Percentiles rank a stretch among this genome's conserved stretches.
Conservation (phyloP, 176 grass and related monocot genomes). For the Zizania latifolia region DNA sequence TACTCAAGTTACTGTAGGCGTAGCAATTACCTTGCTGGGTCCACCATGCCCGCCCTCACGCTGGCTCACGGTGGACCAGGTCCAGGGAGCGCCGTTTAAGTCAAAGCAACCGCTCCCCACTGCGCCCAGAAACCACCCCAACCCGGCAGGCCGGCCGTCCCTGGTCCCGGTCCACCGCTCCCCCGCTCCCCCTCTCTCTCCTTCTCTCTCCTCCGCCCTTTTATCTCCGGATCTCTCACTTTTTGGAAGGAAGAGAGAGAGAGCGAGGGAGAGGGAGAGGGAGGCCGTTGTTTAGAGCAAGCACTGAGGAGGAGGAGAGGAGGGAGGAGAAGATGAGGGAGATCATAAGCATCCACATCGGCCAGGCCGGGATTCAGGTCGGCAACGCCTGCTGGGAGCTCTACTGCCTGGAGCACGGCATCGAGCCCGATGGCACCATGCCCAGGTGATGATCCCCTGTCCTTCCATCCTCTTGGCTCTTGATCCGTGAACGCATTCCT, state of each 20-base stretch:
- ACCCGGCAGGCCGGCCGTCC: background rate
- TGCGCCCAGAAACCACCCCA: background rate
- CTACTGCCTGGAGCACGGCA: slow-evolving; percentile 95
- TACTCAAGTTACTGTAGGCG: too few relatives aligned
- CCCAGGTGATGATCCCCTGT: slow-evolving; percentile 26
- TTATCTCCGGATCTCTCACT: slow-evolving; percentile 53
- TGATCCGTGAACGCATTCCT: background rate
- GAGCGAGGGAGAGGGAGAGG: background rate
- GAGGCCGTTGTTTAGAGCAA: background rate
- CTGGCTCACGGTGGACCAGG: slow-evolving; percentile 9
- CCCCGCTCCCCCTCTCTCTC: background rate
- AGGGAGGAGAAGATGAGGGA: slow-evolving; percentile 59
- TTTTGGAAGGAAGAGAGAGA: slow-evolving; percentile 39
- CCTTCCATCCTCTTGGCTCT: background rate
- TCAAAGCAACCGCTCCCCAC: slow-evolving; percentile 21
- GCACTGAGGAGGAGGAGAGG: background rate
- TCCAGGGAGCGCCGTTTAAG: background rate
- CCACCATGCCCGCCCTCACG: background rate
- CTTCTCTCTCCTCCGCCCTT: slow-evolving; percentile 9
- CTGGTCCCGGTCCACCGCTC: background rate
- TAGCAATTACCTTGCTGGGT: background rate
- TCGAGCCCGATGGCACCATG: slow-evolving; percentile 76
- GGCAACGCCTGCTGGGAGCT: slow-evolving; percentile 94
- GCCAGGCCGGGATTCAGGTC: slow-evolving; percentile 89
- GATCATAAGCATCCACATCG: slow-evolving; percentile 95